phyloP scores from a whole-genome alignment of 1,139 yeast genomes.

The Torulaspora globosa region DNA sequence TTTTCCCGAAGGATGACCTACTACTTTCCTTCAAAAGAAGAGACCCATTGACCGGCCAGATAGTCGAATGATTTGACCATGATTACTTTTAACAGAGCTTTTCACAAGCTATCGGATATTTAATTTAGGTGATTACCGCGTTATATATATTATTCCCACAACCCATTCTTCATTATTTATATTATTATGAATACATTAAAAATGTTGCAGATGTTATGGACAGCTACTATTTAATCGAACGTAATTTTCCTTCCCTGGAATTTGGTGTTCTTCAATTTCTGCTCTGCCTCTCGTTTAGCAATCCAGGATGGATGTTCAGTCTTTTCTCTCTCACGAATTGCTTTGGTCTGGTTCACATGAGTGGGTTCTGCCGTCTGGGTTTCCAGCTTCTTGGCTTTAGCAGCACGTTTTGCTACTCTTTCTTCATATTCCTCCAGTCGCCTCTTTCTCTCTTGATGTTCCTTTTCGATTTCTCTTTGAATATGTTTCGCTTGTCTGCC shows the following conservation, averaged over 20 bases:
- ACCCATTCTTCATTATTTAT: slow-evolving; percentile 1
- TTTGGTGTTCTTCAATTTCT: slow-evolving; percentile 57
- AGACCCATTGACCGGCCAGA: slow-evolving; percentile 43
- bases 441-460: slow-evolving; percentile 52
- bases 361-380: slow-evolving; percentile 22
- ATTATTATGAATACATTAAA: slow-evolving; percentile 2
- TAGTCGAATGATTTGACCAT: slow-evolving; percentile 18
- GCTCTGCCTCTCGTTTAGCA: slow-evolving; percentile 72
- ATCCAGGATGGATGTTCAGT: slow-evolving; percentile 93
- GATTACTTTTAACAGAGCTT: not conserved
- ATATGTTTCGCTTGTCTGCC: slow-evolving; percentile 85
- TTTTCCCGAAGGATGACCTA: slow-evolving; percentile 95
- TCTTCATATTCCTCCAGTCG: slow-evolving; percentile 66
- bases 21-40: slow-evolving; percentile 67
- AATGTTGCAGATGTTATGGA: not conserved
- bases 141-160: slow-evolving; percentile 4
- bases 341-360: slow-evolving; percentile 15
- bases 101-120: not conserved
- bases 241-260: slow-evolving; percentile 82
- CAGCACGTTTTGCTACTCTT: slow-evolving; percentile 63
- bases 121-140: not conserved
- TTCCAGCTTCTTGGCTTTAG: slow-evolving; percentile 44
- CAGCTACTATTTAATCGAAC: slow-evolving; percentile 41
- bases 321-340: slow-evolving; percentile 15
- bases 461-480: slow-evolving; percentile 53